A percentile compares a stretch with the other conserved stretches of the same genome.
phyloP scores from a whole-genome alignment of 306 rosid species.

The apple (Malus domestica) region ASM211411v1 NC_041799.1:3114501-3115000 shows the following conservation, averaged over 20 bases:
- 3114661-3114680: constrained; percentile 72
- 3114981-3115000: constrained; percentile 66
- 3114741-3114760: constrained; percentile 53
- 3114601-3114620: constrained; percentile 64
- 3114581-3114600: constrained; percentile 86
- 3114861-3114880: constrained; percentile 52
- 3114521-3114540: constrained; percentile 44
- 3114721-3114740: constrained; percentile 59
- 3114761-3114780: constrained; percentile 63
- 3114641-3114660: constrained; percentile 74
- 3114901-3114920: constrained; percentile 49
- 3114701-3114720: constrained; percentile 65
- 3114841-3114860: constrained; percentile 40
- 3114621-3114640: constrained; percentile 54
- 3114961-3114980: constrained; percentile 53
- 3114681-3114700: constrained; percentile 83
- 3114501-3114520: constrained; percentile 54
- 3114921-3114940: constrained; percentile 52
- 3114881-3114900: constrained; percentile 68
- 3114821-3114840: constrained; percentile 44
- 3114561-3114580: constrained; percentile 45
- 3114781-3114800: constrained; percentile 66
- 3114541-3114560: constrained; percentile 52
- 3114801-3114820: constrained; percentile 52
- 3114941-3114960: constrained; percentile 54